Evolutionary conservation across 2,329 filamentous ascomycete genomes (phyloP).

Genomic region (Arthrobotrys megalospora): DNA sequence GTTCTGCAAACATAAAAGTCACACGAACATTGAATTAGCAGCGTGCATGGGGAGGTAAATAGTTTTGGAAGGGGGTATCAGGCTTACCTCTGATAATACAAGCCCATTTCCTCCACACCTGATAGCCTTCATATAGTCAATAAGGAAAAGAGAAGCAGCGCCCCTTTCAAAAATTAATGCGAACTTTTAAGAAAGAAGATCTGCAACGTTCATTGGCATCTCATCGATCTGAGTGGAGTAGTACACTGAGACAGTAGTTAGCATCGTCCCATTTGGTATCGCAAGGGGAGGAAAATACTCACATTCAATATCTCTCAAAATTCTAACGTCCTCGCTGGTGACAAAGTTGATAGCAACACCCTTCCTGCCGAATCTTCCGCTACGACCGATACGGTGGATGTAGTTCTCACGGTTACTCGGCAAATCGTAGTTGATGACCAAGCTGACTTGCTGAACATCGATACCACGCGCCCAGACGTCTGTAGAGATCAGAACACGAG

Average conservation of each 20-base stretch:
- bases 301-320: slow-evolving; percentile 96
- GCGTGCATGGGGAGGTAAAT: not conserved
- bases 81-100: slow-evolving; percentile 61
- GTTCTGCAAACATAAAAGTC: slow-evolving; percentile 47
- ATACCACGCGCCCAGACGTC: slow-evolving; percentile 99
- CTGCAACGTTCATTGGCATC: slow-evolving; percentile 96
- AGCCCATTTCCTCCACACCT: slow-evolving; percentile 63
- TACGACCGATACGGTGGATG: slow-evolving; percentile 97
- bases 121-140: slow-evolving; percentile 50
- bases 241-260: slow-evolving; percentile 78
- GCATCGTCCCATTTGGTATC: not conserved
- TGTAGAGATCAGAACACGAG: slow-evolving; percentile 94
- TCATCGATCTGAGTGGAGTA: slow-evolving; percentile 96
- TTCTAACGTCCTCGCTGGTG: slow-evolving; percentile 96
- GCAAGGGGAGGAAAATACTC: slow-evolving; percentile 67
- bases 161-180: slow-evolving; percentile 23
- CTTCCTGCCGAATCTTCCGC: slow-evolving; percentile 95
- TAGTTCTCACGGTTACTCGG: slow-evolving; percentile 99
- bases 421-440: slow-evolving; percentile 99
- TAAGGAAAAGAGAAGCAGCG: slow-evolving; percentile 19
- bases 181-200: slow-evolving; percentile 65
- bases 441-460: slow-evolving; percentile 96
- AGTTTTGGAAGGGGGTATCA: not conserved
- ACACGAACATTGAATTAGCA: slow-evolving; percentile 22
- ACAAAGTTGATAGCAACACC: slow-evolving; percentile 99